Evolutionary conservation across 352 stramenopile genomes (phyloP), one percentile per base, ranked within the genome.

Genomic region (Hyaloperonospora brassicae): DNA sequence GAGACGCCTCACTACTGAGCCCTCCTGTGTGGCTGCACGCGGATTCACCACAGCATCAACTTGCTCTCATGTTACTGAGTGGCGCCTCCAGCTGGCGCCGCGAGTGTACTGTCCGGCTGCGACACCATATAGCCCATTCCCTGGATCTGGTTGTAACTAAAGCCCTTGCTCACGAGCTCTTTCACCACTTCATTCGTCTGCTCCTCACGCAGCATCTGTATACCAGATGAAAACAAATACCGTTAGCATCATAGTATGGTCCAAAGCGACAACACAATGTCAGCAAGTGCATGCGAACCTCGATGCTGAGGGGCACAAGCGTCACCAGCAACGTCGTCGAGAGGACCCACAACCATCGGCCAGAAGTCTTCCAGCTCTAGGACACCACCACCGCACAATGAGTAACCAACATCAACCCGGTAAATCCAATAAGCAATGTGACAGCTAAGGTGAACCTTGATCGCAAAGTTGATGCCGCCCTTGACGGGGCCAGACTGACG

Each of bases 171-270:
- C 42, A 89, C 52, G 40, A 90, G 61, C 53, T 90, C 80, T 69
- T 89, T 90, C 39, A 87, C 80, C 39, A 87, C 73, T 55, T 90
- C 80, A 52, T 90, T 90, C 31, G 80, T 87, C 64, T 90, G 80
- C 58, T 90, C 80, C 62, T 90, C 80, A 52, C 80, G 80, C 23
- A 90, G 63, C 50, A 90, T 76, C 79, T 86, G 44, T 41, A 55
- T 8, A 31, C 27, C 7, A 3, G 27, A 31, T 31, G 27, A 31
- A 31, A 31, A 3, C 3, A 31, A 7, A 31, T 7, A 31, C 3
- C 3, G 27, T 31, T 7, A 31, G 27, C 7, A 31, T 7, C 27
- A 31, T 31, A 31, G 27, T 7, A 31, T n/a, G n/a, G n/a, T n/a
- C n/a, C n/a, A n/a, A n/a, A n/a, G n/a, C n/a, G n/a, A n/a, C n/a